Conservation (phyloP, 1,284 basidiomycete species). For the Moesziomyces parantarcticus region DNA sequence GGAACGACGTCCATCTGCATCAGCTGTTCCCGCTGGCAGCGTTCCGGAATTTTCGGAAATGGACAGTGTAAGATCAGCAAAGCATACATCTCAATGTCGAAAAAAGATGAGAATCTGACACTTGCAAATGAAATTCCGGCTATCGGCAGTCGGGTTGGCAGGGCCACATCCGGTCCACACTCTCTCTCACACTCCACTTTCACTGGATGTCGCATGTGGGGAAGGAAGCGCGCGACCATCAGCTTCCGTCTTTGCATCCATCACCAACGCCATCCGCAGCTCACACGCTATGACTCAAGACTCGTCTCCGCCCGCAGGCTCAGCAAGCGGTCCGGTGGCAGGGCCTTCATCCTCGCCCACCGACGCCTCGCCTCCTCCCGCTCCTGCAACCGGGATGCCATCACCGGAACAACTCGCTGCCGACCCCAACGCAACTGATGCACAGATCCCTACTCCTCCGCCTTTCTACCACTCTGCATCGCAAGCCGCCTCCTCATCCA, state of each 20-base stretch:
- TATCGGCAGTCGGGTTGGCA: constrained; percentile 17
- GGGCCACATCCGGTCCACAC: constrained; percentile 3
- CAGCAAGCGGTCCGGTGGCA: constrained; percentile 12
- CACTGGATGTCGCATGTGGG: constrained; percentile 2
- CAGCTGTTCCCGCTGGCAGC: too few relatives aligned
- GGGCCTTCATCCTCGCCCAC: constrained; percentile 18
- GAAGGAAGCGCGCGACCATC: constrained; percentile 1
- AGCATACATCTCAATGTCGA: too few relatives aligned
- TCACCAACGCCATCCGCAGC: background rate
- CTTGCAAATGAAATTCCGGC: background rate
- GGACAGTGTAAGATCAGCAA: too few relatives aligned
- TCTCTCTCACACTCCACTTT: constrained; percentile 18
- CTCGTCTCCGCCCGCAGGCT: background rate
- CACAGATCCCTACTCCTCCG: constrained; percentile 31
- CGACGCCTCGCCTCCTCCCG: background rate
- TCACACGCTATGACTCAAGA: constrained; percentile 19
- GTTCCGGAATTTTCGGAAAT: too few relatives aligned
- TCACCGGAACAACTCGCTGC: constrained; percentile 25
- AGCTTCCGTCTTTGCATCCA: constrained; percentile 1
- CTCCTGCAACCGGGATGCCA: constrained; percentile 16
- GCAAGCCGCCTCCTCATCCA: constrained; percentile 40
- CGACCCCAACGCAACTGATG: constrained; percentile 31
- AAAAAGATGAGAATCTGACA: too few relatives aligned
- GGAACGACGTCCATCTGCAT: too few relatives aligned
- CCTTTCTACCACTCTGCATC: constrained; percentile 59